These are phyloP conservation scores for Lachnellula suecica DNA, from an alignment of 2,329 filamentous ascomycete genomes.

Conservation along the genomic window DNA sequence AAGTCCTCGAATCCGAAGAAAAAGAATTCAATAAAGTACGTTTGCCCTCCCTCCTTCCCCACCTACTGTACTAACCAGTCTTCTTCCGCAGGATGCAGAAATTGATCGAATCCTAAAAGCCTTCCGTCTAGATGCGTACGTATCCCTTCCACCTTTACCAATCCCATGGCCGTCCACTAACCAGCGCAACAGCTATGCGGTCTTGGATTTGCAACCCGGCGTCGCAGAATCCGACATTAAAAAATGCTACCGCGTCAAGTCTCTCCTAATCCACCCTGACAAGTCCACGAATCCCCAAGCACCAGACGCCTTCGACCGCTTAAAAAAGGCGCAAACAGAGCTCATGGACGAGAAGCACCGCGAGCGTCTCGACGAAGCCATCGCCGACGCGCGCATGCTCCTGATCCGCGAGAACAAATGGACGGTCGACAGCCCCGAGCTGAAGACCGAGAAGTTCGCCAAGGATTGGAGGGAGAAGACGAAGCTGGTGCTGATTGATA, in stretches of 20 bases:
- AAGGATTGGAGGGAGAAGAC: slow-evolving; percentile 88
- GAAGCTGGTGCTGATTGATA: slow-evolving; percentile 86
- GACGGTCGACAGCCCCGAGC: slow-evolving; percentile 83
- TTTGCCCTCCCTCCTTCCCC: slow-evolving; percentile 9
- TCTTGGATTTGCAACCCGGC: slow-evolving; percentile 92
- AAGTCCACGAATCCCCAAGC: slow-evolving; percentile 90
- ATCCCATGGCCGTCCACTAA: slow-evolving; percentile 11
- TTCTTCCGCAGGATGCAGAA: slow-evolving; percentile 73
- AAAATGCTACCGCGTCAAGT: slow-evolving; percentile 90
- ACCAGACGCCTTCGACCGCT: slow-evolving; percentile 92
- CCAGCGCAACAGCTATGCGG: slow-evolving; percentile 66
- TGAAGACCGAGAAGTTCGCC: slow-evolving; percentile 80
- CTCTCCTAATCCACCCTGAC: slow-evolving; percentile 97
- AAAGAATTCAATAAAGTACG: slow-evolving; percentile 87
- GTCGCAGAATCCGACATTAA: slow-evolving; percentile 97
- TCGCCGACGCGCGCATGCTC: slow-evolving; percentile 92
- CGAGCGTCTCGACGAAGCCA: slow-evolving; percentile 84
- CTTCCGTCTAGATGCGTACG: slow-evolving; percentile 75
- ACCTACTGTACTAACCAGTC: background rate
- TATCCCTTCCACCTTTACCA: slow-evolving; percentile 14
- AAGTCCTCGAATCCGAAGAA: slow-evolving; percentile 77
- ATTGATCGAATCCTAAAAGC: slow-evolving; percentile 92
- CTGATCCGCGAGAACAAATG: slow-evolving; percentile 93
- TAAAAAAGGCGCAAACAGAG: slow-evolving; percentile 90
- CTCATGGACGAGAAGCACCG: slow-evolving; percentile 95